A percentile compares a stretch with the other conserved stretches of the same genome.
Conservation (phyloP, 2,329 filamentous ascomycete species). For the Bipolaris bicolor region DNA sequence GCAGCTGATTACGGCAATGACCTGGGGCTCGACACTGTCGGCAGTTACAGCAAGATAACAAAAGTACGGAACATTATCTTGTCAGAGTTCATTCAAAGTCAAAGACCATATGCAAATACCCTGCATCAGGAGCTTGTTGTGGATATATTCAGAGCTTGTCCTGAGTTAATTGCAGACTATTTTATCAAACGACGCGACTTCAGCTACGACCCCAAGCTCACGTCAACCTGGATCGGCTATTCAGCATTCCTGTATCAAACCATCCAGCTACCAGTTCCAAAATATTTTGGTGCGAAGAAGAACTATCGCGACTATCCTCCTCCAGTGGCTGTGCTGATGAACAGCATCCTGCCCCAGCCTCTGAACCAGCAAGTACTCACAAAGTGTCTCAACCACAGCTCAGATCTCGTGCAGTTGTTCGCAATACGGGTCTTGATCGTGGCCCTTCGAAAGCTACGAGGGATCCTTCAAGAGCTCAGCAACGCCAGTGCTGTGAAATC, state of each 20-base stretch:
- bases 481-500: conserved; percentile 48
- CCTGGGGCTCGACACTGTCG: conserved; percentile 70
- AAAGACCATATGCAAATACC: conserved; percentile 82
- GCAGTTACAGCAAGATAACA: conserved; percentile 72
- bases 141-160: conserved; percentile 78
- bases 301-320: conserved; percentile 73
- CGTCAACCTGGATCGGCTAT: conserved; percentile 93
- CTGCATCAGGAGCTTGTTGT: conserved; percentile 83
- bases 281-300: conserved; percentile 70
- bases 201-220: conserved; percentile 87
- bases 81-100: conserved; percentile 75
- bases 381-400: conserved; percentile 78
- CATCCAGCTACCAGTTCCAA: conserved; percentile 75
- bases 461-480: conserved; percentile 66
- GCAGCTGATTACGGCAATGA: conserved; percentile 60
- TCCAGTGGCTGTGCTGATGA: conserved; percentile 77
- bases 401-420: conserved; percentile 82
- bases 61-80: conserved; percentile 81
- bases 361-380: conserved; percentile 79
- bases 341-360: conserved; percentile 84
- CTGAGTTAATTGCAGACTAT: conserved; percentile 87
- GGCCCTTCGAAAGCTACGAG: conserved; percentile 77
- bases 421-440: conserved; percentile 78
- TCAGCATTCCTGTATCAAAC: conserved; percentile 85
- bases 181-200: conserved; percentile 79